Conservation (phyloP, 116 monocot genomes). For the Dioscorea cayenensis region DNA sequence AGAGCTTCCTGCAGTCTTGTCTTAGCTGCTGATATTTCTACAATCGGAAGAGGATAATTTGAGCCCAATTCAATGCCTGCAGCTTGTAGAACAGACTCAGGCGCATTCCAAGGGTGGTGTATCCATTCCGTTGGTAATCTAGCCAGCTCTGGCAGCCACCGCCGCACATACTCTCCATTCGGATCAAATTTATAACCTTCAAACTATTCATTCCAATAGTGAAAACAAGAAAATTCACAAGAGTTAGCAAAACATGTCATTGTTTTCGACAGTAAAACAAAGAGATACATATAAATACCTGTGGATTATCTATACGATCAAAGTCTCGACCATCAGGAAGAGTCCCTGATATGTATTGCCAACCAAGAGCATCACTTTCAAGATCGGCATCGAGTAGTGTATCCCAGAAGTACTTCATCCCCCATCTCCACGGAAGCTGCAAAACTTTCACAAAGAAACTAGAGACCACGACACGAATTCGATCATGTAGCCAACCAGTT, state of each 20-base stretch:
- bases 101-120: constrained; percentile 96
- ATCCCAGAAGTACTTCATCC: constrained; percentile 99
- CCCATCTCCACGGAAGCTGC: constrained; percentile 98
- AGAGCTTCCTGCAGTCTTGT: constrained; percentile 63
- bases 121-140: constrained; percentile 92
- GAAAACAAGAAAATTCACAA: neutral
- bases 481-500: constrained; percentile 93
- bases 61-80: constrained; percentile 94
- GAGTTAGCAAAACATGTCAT: no score
- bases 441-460: constrained; percentile 97
- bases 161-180: constrained; percentile 81
- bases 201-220: constrained; percentile 30
- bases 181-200: constrained; percentile 97
- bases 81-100: constrained; percentile 68
- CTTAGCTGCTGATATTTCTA: constrained; percentile 69
- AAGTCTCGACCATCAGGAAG: constrained; percentile 92
- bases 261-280: no score
- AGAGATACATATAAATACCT: constrained; percentile 32
- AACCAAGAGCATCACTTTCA: constrained; percentile 93
- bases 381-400: constrained; percentile 94
- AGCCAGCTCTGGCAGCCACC: constrained; percentile 95
- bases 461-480: constrained; percentile 88
- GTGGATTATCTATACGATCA: constrained; percentile 90
- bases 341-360: constrained; percentile 95
- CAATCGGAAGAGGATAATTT: constrained; percentile 90